Evolutionary conservation across 2,329 filamentous ascomycete genomes (phyloP), one percentile per base, ranked within the genome.

Genomic region (Talaromyces piceae): DNA sequence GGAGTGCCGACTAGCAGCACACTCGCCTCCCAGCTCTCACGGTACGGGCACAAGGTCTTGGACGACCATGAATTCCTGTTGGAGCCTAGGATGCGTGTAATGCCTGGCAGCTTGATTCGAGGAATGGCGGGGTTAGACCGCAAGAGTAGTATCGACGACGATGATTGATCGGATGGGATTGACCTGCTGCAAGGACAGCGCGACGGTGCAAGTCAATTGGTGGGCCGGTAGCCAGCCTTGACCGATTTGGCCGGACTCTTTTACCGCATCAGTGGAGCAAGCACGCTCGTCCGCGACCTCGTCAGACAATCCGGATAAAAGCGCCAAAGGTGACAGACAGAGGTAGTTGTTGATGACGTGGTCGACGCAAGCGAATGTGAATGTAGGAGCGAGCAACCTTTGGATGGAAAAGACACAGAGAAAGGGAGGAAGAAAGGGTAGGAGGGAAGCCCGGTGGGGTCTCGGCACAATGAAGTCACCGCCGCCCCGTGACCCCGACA

Each of bases 201-300:
- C 28, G 45, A 49, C 28, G 47, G 52, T 31, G 52, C 44, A 43
- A 46, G 52, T 44, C 52, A 54, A 54, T 54, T 54, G 52, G 52
- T 47, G 52, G 52, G 31, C 47, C 39, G 11, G 25, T n/a, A 26
- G 44, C 26, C 47, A 37, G 27, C 33, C 49, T 43, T 43, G 39
- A 9, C 39, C 39, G 39, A 43, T 43, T 22, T 43, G 39, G 39
- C 13, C 23, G 39, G 20, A 25, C 39, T n/a, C n/a, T 43, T 37
- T 43, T 46, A 46, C 44, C 22, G 25, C 25, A 46, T 46, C 44
- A 28, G 44, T 26, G 5, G n/a, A 37, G 31, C 9, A 37, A 37
- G 31, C 31, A 37, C 33, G 16, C 16, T 9, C 12, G 16, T n/a
- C 12, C 12, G 16, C n/a, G 16, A 16, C 16, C 33, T 20, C 33